Percentiles rank a stretch among this genome's conserved stretches.
These are phyloP conservation scores for Magnolia officinalis DNA, from an alignment of 164 flowering plant genomes.

Conservation along the genomic window DNA sequence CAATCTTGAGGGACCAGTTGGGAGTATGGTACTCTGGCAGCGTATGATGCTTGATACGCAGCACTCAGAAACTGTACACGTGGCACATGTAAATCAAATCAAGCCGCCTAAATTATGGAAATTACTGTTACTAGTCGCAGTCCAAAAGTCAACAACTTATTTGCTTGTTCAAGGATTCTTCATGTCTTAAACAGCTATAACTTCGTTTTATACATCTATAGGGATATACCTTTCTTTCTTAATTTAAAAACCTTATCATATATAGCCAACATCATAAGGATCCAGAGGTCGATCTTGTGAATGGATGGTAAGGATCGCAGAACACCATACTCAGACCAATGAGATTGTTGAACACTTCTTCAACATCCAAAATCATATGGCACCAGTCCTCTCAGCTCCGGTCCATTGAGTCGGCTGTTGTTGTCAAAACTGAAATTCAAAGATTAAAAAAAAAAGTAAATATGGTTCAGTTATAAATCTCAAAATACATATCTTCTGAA, in stretches of 20 bases:
- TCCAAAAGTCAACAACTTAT: background rate
- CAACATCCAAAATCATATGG: constrained; percentile 85
- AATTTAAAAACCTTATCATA: background rate
- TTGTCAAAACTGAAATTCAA: constrained; percentile 48
- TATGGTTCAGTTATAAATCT: background rate
- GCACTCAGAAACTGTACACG: too few relatives aligned
- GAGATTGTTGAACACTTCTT: constrained; percentile 6
- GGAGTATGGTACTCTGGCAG: too few relatives aligned
- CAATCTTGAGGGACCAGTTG: too few relatives aligned
- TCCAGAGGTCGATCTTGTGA: background rate
- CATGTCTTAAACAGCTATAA: background rate
- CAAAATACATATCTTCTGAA: background rate
- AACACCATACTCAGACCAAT: background rate
- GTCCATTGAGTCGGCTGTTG: constrained; percentile 62
- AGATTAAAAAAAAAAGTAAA: background rate
- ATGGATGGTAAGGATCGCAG: background rate
- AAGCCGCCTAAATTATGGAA: too few relatives aligned
- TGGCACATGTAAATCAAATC: too few relatives aligned
- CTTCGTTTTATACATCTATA: background rate
- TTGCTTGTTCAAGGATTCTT: background rate
- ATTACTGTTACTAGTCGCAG: too few relatives aligned
- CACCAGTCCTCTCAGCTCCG: constrained; percentile 75
- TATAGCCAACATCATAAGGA: background rate
- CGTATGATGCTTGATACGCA: too few relatives aligned
- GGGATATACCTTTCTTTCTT: background rate